Conservation (phyloP, 257 asterid species). For the Nicotiana knightiana region DNA sequence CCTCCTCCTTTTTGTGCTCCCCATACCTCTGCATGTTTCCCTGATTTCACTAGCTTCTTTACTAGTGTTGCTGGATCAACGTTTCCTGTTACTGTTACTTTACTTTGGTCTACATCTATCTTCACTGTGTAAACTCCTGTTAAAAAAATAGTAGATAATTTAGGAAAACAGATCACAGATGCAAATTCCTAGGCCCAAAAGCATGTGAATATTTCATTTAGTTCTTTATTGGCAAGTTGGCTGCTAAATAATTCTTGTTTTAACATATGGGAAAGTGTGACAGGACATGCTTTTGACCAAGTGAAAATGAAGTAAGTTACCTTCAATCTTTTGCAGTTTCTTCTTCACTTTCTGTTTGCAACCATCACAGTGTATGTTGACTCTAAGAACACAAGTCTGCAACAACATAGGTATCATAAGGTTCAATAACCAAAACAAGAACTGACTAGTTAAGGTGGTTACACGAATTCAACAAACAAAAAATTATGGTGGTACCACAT, state of each 20-base stretch:
- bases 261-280: not conserved
- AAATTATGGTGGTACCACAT: not conserved
- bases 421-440: not conserved
- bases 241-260: not conserved
- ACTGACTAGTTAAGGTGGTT: not conserved
- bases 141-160: not conserved
- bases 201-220: not conserved
- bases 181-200: not conserved
- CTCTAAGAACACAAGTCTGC: slow-evolving; percentile 60
- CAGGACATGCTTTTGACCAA: not conserved
- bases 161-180: not conserved
- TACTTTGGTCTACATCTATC: slow-evolving; percentile 42
- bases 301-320: slow-evolving; percentile 17
- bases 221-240: not conserved
- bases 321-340: slow-evolving; percentile 54
- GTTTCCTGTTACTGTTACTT: slow-evolving; percentile 61
- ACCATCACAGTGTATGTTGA: slow-evolving; percentile 65
- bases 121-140: slow-evolving; percentile 34
- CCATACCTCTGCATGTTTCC: slow-evolving; percentile 72
- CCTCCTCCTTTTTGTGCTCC: slow-evolving; percentile 3
- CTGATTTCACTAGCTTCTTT: slow-evolving; percentile 59
- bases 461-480: not conserved
- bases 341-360: slow-evolving; percentile 56
- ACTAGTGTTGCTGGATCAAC: slow-evolving; percentile 51
- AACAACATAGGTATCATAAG: not conserved